phyloP scores from a whole-genome alignment of 768 basidiomycete species.

The Mycena maculata region DNA sequence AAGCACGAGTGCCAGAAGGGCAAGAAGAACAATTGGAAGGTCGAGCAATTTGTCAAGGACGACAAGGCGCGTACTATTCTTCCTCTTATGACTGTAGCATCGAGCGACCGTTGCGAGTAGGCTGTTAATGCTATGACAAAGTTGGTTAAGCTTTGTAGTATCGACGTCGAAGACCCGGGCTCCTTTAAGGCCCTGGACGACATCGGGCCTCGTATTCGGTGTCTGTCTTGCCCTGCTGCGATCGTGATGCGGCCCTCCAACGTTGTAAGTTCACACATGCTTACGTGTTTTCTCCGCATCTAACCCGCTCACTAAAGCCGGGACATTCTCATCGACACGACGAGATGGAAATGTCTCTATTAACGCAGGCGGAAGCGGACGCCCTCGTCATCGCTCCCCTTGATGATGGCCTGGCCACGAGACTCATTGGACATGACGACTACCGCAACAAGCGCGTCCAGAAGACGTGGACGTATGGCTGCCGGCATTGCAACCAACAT shows the following conservation, averaged over 20 bases:
- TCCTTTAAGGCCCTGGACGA: constrained; percentile 36
- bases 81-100: not conserved
- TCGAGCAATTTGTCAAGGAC: constrained; percentile 67
- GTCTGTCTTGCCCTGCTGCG: constrained; percentile 60
- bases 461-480: constrained; percentile 57
- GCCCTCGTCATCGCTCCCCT: constrained; percentile 36
- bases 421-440: constrained; percentile 33
- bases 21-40: constrained; percentile 56
- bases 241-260: constrained; percentile 60
- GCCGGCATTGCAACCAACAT: constrained; percentile 59
- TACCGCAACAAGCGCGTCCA: constrained; percentile 43
- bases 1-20: constrained; percentile 63
- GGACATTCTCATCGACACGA: constrained; percentile 77
- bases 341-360: constrained; percentile 55
- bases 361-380: constrained; percentile 36
- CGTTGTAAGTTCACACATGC: constrained; percentile 52
- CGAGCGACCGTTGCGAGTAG: constrained; percentile 44
- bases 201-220: constrained; percentile 52
- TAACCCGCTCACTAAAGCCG: constrained; percentile 49
- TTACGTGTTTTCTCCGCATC: not conserved
- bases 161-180: constrained; percentile 45
- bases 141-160: constrained; percentile 46
- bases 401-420: constrained; percentile 36
- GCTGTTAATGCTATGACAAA: constrained; percentile 57
- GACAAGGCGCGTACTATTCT: constrained; percentile 55